Base-by-base conservation (phyloP, 164 flowering plant species). In the Liquidambar formosana region DNA sequence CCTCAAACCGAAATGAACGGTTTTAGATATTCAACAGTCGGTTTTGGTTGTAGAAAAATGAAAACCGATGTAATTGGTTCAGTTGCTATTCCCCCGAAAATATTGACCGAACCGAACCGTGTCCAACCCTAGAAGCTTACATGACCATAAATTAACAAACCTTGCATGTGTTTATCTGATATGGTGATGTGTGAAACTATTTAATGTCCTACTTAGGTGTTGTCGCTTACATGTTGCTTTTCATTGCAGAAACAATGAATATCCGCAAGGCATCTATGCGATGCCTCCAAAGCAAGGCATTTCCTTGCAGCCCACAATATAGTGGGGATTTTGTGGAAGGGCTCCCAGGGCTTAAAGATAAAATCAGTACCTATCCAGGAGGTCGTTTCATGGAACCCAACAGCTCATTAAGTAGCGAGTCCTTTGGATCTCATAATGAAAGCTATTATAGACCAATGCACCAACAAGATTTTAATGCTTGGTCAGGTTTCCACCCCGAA, bases 261-360 rank as follows among this genome's bases (percentile, higher is more conserved):
- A 74, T 71, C 76, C 79, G 75, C 70, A 92, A 82, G 90, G 93
- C 90, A 82, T 81, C 93, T 66, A 41, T 77, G 18, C 73, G 74
- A 70, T 80, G 90, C 85, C 85, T 81, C 68, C 89, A 82, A 61
- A 75, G 44, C 45, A 82, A 78, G 63, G 83, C 73, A 64, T 76
- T 78, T 72, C 81, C 85, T 48, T 79, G 54, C 75, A 78, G 71
- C 27, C 64, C 78, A 53, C 82, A 80, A 58, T 72, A 44, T 61
- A 63, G 68, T 64, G 79, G 78, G 73, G 82, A 68, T 74, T 49
- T 75, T 8, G 48, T 67, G 6, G 79, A 86, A 77, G 84, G 78
- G 19, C 58, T 76, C 53, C 67, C 78, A 10, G 81, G 81, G 69
- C 67, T 66, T 43, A 82, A 84, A 77, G 81, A 83, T 76, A 86